phyloP scores from a whole-genome alignment of 257 asterid species.

The Plantago elongata region DNA sequence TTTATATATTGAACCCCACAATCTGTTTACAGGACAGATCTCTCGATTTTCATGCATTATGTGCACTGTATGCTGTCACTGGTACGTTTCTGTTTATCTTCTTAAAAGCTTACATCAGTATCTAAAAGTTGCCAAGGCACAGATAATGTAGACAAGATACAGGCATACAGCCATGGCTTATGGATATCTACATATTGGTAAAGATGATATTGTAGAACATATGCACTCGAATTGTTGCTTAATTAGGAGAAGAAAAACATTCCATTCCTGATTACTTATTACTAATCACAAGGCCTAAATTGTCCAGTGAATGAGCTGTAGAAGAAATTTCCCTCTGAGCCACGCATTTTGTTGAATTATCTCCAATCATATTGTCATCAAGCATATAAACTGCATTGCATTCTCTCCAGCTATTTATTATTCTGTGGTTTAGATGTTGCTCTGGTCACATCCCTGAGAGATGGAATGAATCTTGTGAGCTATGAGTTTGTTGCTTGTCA shows the following conservation, averaged over 20 bases:
- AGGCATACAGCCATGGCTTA: background rate
- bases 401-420: background rate
- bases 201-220: background rate
- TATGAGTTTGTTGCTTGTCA: slow-evolving; percentile 96
- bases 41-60: slow-evolving; percentile 68
- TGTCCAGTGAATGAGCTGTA: too few relatives aligned
- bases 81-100: slow-evolving; percentile 38
- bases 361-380: background rate
- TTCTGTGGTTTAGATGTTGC: slow-evolving; percentile 55
- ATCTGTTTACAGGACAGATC: slow-evolving; percentile 66
- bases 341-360: too few relatives aligned
- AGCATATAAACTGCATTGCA: background rate
- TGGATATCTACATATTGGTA: background rate
- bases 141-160: background rate
- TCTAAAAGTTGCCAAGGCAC: background rate
- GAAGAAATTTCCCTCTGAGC: too few relatives aligned
- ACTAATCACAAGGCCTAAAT: too few relatives aligned
- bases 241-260: too few relatives aligned
- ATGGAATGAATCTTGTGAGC: slow-evolving; percentile 97
- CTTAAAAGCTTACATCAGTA: background rate
- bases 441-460: slow-evolving; percentile 84
- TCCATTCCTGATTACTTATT: too few relatives aligned
- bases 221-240: background rate
- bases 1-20: slow-evolving; percentile 17
- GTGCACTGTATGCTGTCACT: slow-evolving; percentile 88